These are phyloP conservation scores for Penicillium waksmanii DNA, from an alignment of 495 filamentous ascomycete species.

Conservation along the genomic window DNA sequence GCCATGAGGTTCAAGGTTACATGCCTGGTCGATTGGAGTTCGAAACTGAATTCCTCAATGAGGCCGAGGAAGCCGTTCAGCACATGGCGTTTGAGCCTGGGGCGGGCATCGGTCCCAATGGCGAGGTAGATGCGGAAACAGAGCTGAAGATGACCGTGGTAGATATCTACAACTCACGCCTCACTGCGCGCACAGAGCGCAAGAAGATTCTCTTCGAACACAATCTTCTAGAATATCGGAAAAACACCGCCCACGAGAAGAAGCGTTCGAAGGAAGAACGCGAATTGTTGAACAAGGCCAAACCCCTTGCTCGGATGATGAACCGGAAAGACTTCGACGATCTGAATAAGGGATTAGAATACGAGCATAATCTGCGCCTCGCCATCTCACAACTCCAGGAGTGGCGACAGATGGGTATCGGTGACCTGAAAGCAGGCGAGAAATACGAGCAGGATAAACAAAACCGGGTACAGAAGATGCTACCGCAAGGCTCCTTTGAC, in stretches of 20 bases:
- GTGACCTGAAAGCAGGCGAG: constrained; percentile 82
- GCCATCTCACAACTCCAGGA: constrained; percentile 92
- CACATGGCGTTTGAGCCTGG: constrained; percentile 98
- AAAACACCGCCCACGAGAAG: constrained; percentile 86
- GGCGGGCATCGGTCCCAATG: constrained; percentile 85
- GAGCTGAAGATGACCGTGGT: constrained; percentile 98
- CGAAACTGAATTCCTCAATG: constrained; percentile 96
- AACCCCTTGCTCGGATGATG: constrained; percentile 97
- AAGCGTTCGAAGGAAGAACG: constrained; percentile 94
- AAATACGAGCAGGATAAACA: constrained; percentile 95
- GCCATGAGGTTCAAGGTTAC: constrained; percentile 97
- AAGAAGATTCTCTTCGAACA: constrained; percentile 98
- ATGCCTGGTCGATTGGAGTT: constrained; percentile 99
- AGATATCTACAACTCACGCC: constrained; percentile 94
- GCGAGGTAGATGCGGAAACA: constrained; percentile 88
- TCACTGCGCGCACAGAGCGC: constrained; percentile 89
- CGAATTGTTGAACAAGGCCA: constrained; percentile 87
- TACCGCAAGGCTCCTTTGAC: constrained; percentile 78
- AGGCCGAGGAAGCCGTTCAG: constrained; percentile 97
- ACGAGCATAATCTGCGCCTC: constrained; percentile 87
- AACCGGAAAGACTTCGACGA: constrained; percentile 86
- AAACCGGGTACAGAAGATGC: constrained; percentile 67
- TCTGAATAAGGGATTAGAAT: constrained; percentile 78
- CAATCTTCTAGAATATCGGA: constrained; percentile 85
- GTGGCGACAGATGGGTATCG: constrained; percentile 84